Base-by-base conservation (phyloP, 495 filamentous ascomycete species). In the Platismatia glauca region DNA sequence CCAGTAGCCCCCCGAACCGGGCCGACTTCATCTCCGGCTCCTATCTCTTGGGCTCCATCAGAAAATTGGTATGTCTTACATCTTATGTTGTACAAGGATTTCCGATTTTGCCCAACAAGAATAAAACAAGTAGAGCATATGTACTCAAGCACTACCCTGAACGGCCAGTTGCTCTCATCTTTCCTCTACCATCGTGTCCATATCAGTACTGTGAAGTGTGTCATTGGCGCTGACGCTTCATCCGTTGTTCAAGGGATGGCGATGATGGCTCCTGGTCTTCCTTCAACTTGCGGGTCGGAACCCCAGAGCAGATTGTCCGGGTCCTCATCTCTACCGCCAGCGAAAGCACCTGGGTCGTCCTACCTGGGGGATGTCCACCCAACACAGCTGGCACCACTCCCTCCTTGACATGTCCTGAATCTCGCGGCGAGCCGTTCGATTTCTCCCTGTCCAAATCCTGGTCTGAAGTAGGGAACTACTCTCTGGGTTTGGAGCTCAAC, bases 221-320 rank as follows among this genome's bases (percentile, higher is more conserved):
- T 4, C 12, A 4, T 35, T 5, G 34, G 34, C 13, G 20, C 39
- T 38, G 29, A 59, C 20, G 4, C n/a, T n/a, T 13, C 16, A 29
- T n/a, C 27, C n/a, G n/a, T 58, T 60, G 4, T 33, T 16, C 15
- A 53, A 81, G 77, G 72, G 79, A 79, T 57, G 81, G 79, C 11
- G 75, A 76, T 68, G 80, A 82, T 67, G 81, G 80, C n/a, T 57
- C 62, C 9, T 83, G 80, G 81, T 78, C 75, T 39, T 74, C 77
- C 5, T 81, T 82, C 64, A 64, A 65, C 38, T 59, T 84, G 24
- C 69, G 71, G 7, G 70, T 83, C 13, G 81, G 81, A 24, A 73
- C 68, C 1, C 80, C 80, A 15, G 69, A 71, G 53, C 79, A 82
- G 60, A 68, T 55, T 58, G 67, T 78, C 34, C 71, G 76, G 22